Base-by-base conservation (phyloP, 1,284 basidiomycete species). In the Cutaneotrichosporon cyanovorans region DNA sequence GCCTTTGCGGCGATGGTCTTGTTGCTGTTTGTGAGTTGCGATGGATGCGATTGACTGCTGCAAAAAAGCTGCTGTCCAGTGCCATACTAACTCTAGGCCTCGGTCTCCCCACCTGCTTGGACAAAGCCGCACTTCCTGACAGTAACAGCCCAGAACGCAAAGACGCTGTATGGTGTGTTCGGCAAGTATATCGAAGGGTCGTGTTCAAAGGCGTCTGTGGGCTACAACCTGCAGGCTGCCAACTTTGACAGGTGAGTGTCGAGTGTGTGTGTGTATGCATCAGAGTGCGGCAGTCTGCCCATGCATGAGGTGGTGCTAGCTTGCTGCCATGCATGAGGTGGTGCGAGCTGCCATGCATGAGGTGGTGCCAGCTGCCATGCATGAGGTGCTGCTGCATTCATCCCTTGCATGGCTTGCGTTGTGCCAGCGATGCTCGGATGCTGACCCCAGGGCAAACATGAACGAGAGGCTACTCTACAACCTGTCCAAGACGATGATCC, bases 71-170 rank as follows among this genome's bases (percentile, higher is more conserved):
- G n/a, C n/a, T n/a, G n/a, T n/a, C n/a, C n/a, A n/a, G n/a, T n/a
- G n/a, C n/a, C n/a, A n/a, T n/a, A n/a, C 73, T 85, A 28, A 77
- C 84, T 32, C 56, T 77, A 85, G 61, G 84, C 61, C 36, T 72
- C 67, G 31, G 61, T 75, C 40, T 83, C 83, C 18, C 69, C 78
- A 42, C 85, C 85, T 30, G 84, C 79, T 58, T 87, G 84, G 86
- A 66, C 82, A 25, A 65, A 64, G 28, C 74, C 87, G 44, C 81
- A 77, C 19, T 87, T 86, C 74, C 76, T 88, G 30, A 69, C 78
- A 46, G 78, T 80, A 19, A 71, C 67, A 6, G 63, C 59, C 4
- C 39, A 50, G 2, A 59, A 60, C 28, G 9, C 11, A 16, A 7
- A 7, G 12, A 34, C 32, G 16, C 76, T 76, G 57, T 88, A 81